Evolutionary conservation across 129 eudicot genomes (phyloP), one percentile per base, ranked within the genome.

Genomic region (Lactuca sativa): DNA sequence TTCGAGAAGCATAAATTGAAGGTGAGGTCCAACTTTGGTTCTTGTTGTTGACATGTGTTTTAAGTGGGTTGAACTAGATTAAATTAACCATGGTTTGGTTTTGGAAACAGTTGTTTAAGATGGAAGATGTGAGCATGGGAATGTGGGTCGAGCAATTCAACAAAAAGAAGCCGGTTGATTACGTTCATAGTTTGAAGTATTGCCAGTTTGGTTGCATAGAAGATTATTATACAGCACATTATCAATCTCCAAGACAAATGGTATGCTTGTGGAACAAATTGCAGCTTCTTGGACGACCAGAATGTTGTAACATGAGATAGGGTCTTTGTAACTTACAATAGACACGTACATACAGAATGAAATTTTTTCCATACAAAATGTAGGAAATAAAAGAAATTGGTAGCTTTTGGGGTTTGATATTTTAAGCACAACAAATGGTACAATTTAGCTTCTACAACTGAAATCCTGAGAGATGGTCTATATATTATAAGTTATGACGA

Each of bases 61-160:
- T 81, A 86, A 38, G 74, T n/a, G 21, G 14, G 2, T n/a, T 12
- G 10, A 44, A 54, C 51, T 47, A 7, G 30, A 51, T 8, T 25
- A 48, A 44, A 51, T 8, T 25, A 48, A 44, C 18, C 36, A 44
- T 49, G 69, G 17, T 40, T 16, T 49, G 69, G 17, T 40, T 16
- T n/a, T 72, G 72, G 3, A 53, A 53, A 53, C 81, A 87, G 95
- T 70, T 88, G 60, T 88, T 85, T 72, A 88, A 88, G 76, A 88
- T 88, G 95, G 90, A 88, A 81, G 95, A 85, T 75, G 91, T 88
- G 58, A 84, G 95, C 82, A 85, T 88, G 90, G 95, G 95, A 49
- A 80, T 88, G 90, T 88, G 95, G 95, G 88, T 88, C 0, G 86
- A 83, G 56, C 66, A 77, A 65, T 82, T 74, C 68, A 88, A 82